A percentile compares a stretch with the other conserved stretches of the same genome.
phyloP scores from a whole-genome alignment of 176 grass and related monocot species.

The Phoenix dactylifera region DNA sequence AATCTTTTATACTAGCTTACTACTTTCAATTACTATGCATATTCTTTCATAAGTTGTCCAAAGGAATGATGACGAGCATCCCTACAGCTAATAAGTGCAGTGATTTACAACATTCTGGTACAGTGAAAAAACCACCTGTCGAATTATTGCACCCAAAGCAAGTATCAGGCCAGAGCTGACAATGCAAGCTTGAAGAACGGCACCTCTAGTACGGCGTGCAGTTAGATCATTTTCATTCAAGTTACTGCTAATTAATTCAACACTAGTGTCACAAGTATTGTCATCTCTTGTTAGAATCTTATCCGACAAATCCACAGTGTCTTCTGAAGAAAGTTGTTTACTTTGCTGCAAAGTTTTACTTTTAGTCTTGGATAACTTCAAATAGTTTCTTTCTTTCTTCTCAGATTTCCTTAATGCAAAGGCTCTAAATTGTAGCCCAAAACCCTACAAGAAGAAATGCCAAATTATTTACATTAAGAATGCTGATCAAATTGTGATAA shows the following conservation, averaged over 20 bases:
- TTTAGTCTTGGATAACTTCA: slow-evolving; percentile 24
- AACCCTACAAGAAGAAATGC: too few relatives aligned
- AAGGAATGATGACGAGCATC: background rate
- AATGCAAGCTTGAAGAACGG: slow-evolving; percentile 60
- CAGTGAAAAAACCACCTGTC: slow-evolving; percentile 29
- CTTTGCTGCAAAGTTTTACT: slow-evolving; percentile 4
- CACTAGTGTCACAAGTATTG: slow-evolving; percentile 6
- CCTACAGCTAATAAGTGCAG: background rate
- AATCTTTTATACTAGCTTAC: too few relatives aligned
- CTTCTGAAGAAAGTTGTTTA: slow-evolving; percentile 9
- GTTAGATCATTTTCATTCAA: slow-evolving; percentile 10
- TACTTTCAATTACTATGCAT: too few relatives aligned
- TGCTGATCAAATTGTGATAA: too few relatives aligned
- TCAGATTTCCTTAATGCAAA: slow-evolving; percentile 39
- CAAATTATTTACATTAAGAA: too few relatives aligned
- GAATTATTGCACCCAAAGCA: slow-evolving; percentile 38
- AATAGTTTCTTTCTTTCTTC: slow-evolving; percentile 25
- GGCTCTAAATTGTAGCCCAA: slow-evolving; percentile 17
- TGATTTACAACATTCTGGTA: background rate
- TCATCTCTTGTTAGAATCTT: slow-evolving; percentile 3
- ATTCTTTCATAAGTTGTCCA: too few relatives aligned
- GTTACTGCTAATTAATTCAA: slow-evolving; percentile 13
- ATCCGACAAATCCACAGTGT: background rate
- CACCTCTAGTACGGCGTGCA: slow-evolving; percentile 37
- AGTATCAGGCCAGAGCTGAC: slow-evolving; percentile 54